A percentile compares a stretch with the other conserved stretches of the same genome.
Evolutionary conservation across 352 stramenopile genomes (phyloP).

Genomic region (Thraustochytrium striatum): DNA sequence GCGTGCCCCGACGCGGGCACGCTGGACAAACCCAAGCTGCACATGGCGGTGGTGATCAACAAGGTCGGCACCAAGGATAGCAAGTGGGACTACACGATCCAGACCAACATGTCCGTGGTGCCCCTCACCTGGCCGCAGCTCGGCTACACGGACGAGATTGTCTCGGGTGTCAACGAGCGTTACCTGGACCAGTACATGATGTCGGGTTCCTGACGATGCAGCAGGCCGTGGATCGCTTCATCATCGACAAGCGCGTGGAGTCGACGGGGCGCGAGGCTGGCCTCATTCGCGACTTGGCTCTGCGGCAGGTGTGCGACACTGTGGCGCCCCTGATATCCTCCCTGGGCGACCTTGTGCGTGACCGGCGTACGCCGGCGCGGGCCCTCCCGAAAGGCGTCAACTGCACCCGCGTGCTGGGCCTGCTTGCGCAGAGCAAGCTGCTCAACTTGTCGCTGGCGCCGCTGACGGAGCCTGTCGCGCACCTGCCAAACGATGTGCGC

Average conservation of each 20-base stretch:
- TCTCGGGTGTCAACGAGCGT: slow-evolving; percentile 12
- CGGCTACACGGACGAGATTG: background rate
- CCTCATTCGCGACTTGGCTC: background rate
- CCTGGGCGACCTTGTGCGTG: too few species aligned
- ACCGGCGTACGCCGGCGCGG: background rate
- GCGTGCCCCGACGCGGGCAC: background rate
- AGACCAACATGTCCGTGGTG: slow-evolving; percentile 15
- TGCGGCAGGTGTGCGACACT: slow-evolving; percentile 43
- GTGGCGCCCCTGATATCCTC: background rate
- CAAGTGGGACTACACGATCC: slow-evolving; percentile 49
- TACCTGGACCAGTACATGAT: slow-evolving; percentile 47
- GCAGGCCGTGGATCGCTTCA: slow-evolving; percentile 39
- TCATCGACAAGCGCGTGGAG: slow-evolving; percentile 22
- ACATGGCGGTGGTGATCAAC: slow-evolving; percentile 32
- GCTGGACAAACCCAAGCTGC: slow-evolving; percentile 3
- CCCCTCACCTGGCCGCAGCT: background rate
- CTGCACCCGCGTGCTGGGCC: background rate
- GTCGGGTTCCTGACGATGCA: slow-evolving; percentile 41
- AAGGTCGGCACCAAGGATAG: background rate
- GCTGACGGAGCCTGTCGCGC: background rate
- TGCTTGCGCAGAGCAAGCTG: background rate
- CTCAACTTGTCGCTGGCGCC: slow-evolving; percentile 5
- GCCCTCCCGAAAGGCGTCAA: background rate
- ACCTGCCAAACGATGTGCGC: slow-evolving; percentile 35
- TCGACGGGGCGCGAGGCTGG: too few species aligned